These are phyloP conservation scores for Pittosporum tobira DNA, from an alignment of 129 eudicot genomes.

Conservation along the genomic window DNA sequence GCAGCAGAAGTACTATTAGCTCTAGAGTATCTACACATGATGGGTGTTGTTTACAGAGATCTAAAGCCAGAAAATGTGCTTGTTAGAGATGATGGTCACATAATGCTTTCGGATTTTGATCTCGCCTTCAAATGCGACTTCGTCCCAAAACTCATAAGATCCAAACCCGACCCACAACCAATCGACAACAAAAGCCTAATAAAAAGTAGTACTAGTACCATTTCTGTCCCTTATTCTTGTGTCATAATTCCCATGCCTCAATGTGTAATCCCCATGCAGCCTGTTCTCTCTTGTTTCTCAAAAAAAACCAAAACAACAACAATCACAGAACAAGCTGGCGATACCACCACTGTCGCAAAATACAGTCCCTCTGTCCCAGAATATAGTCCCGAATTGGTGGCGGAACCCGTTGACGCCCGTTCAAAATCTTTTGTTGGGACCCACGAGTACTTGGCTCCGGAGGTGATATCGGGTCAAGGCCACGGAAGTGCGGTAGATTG, in stretches of 20 bases:
- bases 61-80: no score
- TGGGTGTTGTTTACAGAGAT: no score
- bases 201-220: no score
- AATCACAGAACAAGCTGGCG: conserved; percentile 15
- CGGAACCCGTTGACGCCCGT: conserved; percentile 46
- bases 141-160: no score
- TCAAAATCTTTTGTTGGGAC: conserved; percentile 70
- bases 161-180: conserved; percentile 16
- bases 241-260: conserved; percentile 35
- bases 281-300: conserved; percentile 51
- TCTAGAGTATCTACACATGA: no score
- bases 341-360: no score
- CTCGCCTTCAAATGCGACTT: no score
- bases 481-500: conserved; percentile 73
- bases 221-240: no score
- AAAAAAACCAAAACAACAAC: conserved; percentile 22
- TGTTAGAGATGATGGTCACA: no score
- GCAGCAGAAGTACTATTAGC: no score
- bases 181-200: neutral
- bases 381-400: conserved; percentile 38
- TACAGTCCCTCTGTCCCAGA: neutral
- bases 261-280: conserved; percentile 42
- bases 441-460: no score
- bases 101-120: no score
- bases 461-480: conserved; percentile 62